A percentile compares a stretch with the other conserved stretches of the same genome.
These are phyloP conservation scores for Pichia sp. DNA, from an alignment of 1,139 yeast species.

Conservation along the genomic window DNA sequence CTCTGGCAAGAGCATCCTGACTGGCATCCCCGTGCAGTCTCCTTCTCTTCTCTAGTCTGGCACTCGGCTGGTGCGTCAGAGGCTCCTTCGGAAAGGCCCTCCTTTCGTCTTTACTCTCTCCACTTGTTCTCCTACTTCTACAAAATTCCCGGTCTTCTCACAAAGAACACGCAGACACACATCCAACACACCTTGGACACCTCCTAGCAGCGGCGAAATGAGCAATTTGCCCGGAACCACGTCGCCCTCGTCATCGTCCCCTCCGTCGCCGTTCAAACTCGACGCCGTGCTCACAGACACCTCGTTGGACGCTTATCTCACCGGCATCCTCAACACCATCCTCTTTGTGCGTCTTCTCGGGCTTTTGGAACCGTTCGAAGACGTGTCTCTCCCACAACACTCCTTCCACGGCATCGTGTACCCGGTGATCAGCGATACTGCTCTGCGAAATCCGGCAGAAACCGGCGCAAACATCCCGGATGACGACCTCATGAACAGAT, in stretches of 20 bases:
- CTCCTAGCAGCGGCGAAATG: not conserved
- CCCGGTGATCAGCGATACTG: constrained; percentile 7
- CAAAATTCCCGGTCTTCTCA: too few relatives aligned
- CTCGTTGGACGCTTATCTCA: constrained; percentile 23
- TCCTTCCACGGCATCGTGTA: constrained; percentile 35
- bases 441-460: not conserved
- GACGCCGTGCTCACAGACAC: not conserved
- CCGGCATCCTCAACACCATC: constrained; percentile 62
- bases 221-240: not conserved
- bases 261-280: constrained; percentile 2
- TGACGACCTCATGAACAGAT: not conserved
- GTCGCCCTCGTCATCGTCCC: not conserved
- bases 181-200: too few relatives aligned
- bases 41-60: too few relatives aligned
- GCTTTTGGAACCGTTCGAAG: constrained; percentile 46
- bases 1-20: too few relatives aligned
- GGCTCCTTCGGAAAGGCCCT: too few relatives aligned
- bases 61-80: too few relatives aligned
- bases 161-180: too few relatives aligned
- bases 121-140: too few relatives aligned
- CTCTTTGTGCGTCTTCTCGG: constrained; percentile 72
- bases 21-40: too few relatives aligned
- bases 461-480: not conserved
- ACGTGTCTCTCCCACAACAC: constrained; percentile 24
- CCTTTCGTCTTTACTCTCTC: too few relatives aligned